Conservation (phyloP, 2,329 filamentous ascomycete species). For the Aspergillus versicolor region DNA sequence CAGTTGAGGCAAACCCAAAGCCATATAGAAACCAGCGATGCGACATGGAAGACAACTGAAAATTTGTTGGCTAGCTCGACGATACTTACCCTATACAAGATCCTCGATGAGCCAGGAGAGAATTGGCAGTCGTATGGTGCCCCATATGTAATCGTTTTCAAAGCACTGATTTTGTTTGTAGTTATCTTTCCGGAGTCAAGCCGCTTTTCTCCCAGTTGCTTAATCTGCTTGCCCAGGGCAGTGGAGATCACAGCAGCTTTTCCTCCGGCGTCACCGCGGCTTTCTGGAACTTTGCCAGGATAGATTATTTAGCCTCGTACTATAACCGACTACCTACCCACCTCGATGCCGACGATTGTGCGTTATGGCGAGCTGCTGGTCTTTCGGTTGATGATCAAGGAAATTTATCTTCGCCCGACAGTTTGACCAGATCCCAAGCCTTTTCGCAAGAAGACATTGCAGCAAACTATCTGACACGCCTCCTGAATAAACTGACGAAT, state of each 20-base stretch:
- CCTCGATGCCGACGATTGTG: constrained; percentile 56
- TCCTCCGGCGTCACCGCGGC: constrained; percentile 56
- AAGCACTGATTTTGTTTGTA: constrained; percentile 4
- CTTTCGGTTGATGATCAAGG: constrained; percentile 54
- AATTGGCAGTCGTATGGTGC: constrained; percentile 54
- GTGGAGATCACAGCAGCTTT: constrained; percentile 28
- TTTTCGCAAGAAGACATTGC: constrained; percentile 61
- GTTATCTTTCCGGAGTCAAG: constrained; percentile 61
- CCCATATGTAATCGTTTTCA: not conserved
- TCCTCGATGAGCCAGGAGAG: constrained; percentile 59
- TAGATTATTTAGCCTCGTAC: constrained; percentile 62
- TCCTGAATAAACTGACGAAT: constrained; percentile 63
- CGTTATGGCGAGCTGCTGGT: constrained; percentile 62
- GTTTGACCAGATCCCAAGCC: constrained; percentile 2
- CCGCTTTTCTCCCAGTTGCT: constrained; percentile 53
- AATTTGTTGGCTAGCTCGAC: constrained; percentile 61
- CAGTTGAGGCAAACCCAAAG: constrained; percentile 13
- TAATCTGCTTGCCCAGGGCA: constrained; percentile 21
- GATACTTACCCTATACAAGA: constrained; percentile 63
- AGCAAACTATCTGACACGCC: constrained; percentile 61
- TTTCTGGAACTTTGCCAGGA: constrained; percentile 64
- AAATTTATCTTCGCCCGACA: constrained; percentile 39
- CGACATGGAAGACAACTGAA: constrained; percentile 49
- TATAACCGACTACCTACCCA: constrained; percentile 59
- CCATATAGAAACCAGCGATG: constrained; percentile 5